Conservation (phyloP, 495 filamentous ascomycete species). For the Penicillium flavigenum region DNA sequence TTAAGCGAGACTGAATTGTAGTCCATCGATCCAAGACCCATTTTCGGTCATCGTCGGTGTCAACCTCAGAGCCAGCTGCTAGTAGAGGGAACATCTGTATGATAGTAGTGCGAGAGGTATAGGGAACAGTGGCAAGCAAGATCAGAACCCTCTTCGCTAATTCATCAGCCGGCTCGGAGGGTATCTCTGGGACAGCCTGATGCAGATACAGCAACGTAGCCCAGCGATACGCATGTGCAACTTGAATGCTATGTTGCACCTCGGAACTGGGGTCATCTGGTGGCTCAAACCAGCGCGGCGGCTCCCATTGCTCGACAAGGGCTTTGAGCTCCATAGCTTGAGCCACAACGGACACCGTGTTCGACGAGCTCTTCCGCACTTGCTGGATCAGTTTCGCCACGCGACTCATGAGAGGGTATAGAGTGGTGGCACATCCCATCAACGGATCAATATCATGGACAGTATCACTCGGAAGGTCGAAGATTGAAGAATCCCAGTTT, state of each 20-base stretch:
- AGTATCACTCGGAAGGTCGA: slow-evolving; percentile 40
- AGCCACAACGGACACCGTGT: slow-evolving; percentile 60
- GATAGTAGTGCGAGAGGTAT: slow-evolving; percentile 63
- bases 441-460: slow-evolving; percentile 68
- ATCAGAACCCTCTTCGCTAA: slow-evolving; percentile 63
- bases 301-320: slow-evolving; percentile 63
- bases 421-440: slow-evolving; percentile 69
- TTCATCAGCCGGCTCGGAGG: slow-evolving; percentile 54
- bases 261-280: slow-evolving; percentile 67
- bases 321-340: slow-evolving; percentile 65
- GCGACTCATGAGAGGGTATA: slow-evolving; percentile 72
- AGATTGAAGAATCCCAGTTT: slow-evolving; percentile 49
- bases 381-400: slow-evolving; percentile 67
- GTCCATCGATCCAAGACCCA: slow-evolving; percentile 70
- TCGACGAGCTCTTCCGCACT: slow-evolving; percentile 57
- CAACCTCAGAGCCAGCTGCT: slow-evolving; percentile 68
- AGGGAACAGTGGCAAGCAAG: slow-evolving; percentile 62
- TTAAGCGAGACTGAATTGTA: slow-evolving; percentile 61
- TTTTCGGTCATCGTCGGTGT: slow-evolving; percentile 58
- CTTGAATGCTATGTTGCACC: slow-evolving; percentile 66
- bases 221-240: slow-evolving; percentile 74
- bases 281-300: slow-evolving; percentile 55
- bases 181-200: slow-evolving; percentile 75
- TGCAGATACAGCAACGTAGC: slow-evolving; percentile 75
- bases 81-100: slow-evolving; percentile 77